Conservation (phyloP, 305 asterid genomes). For the Fraxinus paxiana region DNA sequence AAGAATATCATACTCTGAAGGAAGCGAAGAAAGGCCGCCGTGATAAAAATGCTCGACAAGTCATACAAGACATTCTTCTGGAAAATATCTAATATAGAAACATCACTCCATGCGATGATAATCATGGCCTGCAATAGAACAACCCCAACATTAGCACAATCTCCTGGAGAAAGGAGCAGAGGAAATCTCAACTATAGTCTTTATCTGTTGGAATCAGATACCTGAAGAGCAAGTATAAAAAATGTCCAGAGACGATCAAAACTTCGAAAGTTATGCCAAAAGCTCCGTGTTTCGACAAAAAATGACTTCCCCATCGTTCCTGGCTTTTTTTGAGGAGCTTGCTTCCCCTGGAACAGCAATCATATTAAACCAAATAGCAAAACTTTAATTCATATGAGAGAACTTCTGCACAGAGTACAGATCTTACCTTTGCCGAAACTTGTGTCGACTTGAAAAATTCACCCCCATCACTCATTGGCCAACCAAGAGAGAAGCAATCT, state of each 20-base stretch:
- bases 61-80: constrained; percentile 49
- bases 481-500: constrained; percentile 90
- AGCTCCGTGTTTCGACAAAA: constrained; percentile 90
- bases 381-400: constrained; percentile 7
- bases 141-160: constrained; percentile 27
- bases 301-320: constrained; percentile 79
- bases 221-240: constrained; percentile 81
- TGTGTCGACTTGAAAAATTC: constrained; percentile 83
- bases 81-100: constrained; percentile 59
- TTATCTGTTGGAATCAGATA: constrained; percentile 29
- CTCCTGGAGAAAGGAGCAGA: constrained; percentile 20
- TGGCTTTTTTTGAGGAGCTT: constrained; percentile 35
- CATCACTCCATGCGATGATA: constrained; percentile 75
- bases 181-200: not conserved
- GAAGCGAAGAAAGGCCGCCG: constrained; percentile 87
- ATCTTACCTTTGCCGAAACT: constrained; percentile 47
- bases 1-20: constrained; percentile 70
- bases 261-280: constrained; percentile 96
- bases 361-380: constrained; percentile 31
- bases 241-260: constrained; percentile 98
- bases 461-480: constrained; percentile 99
- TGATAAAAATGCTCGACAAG: constrained; percentile 85
- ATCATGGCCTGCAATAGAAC: constrained; percentile 63
- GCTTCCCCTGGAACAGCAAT: constrained; percentile 62
- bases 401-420: constrained; percentile 16